These are phyloP conservation scores for Rhynchospora breviuscula DNA, from an alignment of 176 grass and related monocot genomes.

Conservation along the genomic window DNA sequence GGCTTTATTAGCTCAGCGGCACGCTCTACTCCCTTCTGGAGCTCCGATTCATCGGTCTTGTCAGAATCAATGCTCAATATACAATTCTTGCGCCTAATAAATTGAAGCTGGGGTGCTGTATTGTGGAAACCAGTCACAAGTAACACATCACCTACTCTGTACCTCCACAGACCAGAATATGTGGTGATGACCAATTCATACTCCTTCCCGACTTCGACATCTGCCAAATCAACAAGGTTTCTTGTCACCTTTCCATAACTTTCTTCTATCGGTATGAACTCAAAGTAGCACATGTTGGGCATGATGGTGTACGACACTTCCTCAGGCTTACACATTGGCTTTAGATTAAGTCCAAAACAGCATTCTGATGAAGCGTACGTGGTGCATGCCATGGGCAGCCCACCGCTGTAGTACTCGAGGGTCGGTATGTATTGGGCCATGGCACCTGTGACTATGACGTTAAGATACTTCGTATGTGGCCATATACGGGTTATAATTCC, in stretches of 20 bases:
- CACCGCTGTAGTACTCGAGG: slow-evolving; percentile 77
- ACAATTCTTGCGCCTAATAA: slow-evolving; percentile 85
- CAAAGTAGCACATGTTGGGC: slow-evolving; percentile 99
- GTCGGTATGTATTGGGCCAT: slow-evolving; percentile 98
- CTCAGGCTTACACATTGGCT: slow-evolving; percentile 71
- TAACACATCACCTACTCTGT: slow-evolving; percentile 78
- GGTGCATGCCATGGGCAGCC: slow-evolving; percentile 83
- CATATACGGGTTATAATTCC: slow-evolving; percentile 77
- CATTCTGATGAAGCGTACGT: slow-evolving; percentile 98
- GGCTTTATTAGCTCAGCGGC: slow-evolving; percentile 48
- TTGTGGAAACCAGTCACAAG: slow-evolving; percentile 78
- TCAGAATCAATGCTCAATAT: slow-evolving; percentile 86
- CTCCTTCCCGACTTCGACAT: slow-evolving; percentile 61
- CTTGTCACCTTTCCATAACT: slow-evolving; percentile 11
- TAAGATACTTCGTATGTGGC: slow-evolving; percentile 94
- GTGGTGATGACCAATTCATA: slow-evolving; percentile 95
- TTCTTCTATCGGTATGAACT: slow-evolving; percentile 67
- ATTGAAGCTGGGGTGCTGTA: slow-evolving; percentile 68
- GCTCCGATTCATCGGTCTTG: slow-evolving; percentile 93
- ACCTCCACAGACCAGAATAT: slow-evolving; percentile 79
- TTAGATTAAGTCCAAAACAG: slow-evolving; percentile 95
- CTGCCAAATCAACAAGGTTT: slow-evolving; percentile 55
- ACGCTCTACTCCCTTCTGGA: slow-evolving; percentile 69
- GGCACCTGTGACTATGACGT: slow-evolving; percentile 92
- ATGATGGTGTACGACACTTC: slow-evolving; percentile 98